Evolutionary conservation across 2,329 filamentous ascomycete genomes (phyloP), one percentile per base, ranked within the genome.

Genomic region (Hymenoscyphus linearis): DNA sequence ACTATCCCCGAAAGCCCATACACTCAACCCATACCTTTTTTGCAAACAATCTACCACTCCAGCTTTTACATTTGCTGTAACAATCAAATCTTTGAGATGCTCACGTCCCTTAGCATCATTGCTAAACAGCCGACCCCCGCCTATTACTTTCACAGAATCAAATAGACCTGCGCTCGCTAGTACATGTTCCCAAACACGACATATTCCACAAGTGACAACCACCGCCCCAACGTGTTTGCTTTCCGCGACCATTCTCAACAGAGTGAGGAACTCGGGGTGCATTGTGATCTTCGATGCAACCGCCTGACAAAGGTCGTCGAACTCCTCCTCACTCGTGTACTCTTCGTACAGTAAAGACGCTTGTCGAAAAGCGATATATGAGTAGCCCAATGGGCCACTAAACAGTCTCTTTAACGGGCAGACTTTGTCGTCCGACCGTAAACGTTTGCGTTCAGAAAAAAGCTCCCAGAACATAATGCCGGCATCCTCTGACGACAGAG

Each of bases 1-100:
- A 64, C 84, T 84, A 65, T 87, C 84, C n/a, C 85, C 84, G 65
- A 88, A 84, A 0, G 82, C 85, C 69, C 75, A 79, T 18, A 86
- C 79, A 44, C 76, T 70, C 31, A 76, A 52, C 0, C 71, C 3
- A 47, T 78, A 64, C 0, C 18, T 18, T 0, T 74, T 27, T 58
- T 71, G 73, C 22, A 86, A 68, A 2, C 68, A 73, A 1, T 57
- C 57, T 0, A 85, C 80, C 26, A 86, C 50, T 0, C 66, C 67
- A 1, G 73, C 78, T 69, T 88, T 88, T 22, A 81, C 71, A 0
- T 62, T 65, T 6, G 78, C 73, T 0, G 80, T 84, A 27, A 88
- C 74, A 13, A 87, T 76, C 27, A 79, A 74, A 10, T 47, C 40
- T 25, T 25, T 47, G n/a, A 31, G 31, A 31, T 47, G 18, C 76